These are phyloP conservation scores for Pterocarpus macrocarpus DNA, from an alignment of 306 rosid species.

Conservation along the genomic window DNA sequence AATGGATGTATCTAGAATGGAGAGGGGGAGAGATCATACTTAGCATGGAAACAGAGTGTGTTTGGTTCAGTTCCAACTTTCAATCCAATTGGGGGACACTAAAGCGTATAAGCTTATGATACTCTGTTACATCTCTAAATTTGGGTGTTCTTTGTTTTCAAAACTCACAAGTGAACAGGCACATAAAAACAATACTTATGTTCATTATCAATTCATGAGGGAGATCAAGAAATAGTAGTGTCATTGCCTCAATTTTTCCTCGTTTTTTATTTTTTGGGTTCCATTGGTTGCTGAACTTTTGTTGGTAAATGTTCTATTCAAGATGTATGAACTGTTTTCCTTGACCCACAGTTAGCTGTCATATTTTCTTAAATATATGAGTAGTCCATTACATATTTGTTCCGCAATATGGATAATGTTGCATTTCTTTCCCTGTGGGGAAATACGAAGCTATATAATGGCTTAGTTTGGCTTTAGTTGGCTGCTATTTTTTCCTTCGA, in stretches of 20 bases:
- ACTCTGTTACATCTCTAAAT: slow-evolving; percentile 20
- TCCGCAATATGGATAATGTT: slow-evolving; percentile 12
- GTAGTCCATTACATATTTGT: background rate
- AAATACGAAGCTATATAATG: background rate
- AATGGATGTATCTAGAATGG: slow-evolving; percentile 14
- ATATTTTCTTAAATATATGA: background rate
- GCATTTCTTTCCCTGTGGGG: slow-evolving; percentile 6
- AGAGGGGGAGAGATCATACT: background rate
- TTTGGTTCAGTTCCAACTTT: background rate
- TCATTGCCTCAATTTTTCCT: background rate
- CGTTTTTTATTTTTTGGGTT: background rate
- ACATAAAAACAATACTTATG: slow-evolving; percentile 1
- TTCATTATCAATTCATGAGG: slow-evolving; percentile 11
- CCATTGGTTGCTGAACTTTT: background rate
- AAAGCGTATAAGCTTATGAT: background rate
- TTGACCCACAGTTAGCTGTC: background rate
- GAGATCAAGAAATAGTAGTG: slow-evolving; percentile 17
- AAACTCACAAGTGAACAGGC: background rate
- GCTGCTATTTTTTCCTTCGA: slow-evolving; percentile 15
- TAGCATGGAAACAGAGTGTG: background rate
- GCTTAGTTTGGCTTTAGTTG: slow-evolving; percentile 15
- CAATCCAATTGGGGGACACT: background rate
- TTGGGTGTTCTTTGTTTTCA: slow-evolving; percentile 10
- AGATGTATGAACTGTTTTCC: background rate
- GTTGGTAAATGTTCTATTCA: slow-evolving; percentile 22